A percentile compares a stretch with the other conserved stretches of the same genome.
Conservation (phyloP, 805 yeast genomes). For the Candida coquimbonensis region DNA sequence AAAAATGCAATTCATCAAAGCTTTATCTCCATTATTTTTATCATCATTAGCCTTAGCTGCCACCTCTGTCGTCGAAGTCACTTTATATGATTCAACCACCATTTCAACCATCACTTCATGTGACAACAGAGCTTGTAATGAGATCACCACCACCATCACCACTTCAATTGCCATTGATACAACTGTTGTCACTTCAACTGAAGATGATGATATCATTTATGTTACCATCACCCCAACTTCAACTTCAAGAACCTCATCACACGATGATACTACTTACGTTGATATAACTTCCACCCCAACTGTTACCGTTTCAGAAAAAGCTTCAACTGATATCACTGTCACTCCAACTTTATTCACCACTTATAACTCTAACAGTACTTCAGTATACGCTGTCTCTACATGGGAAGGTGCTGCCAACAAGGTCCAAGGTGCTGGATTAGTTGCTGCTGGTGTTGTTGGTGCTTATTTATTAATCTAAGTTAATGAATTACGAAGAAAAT, state of each 20-base stretch:
- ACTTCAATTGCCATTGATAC: slow-evolving; percentile 14
- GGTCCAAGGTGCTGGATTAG: slow-evolving; percentile 18
- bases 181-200: slow-evolving; percentile 16
- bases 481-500: neutral
- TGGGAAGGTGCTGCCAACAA: slow-evolving; percentile 20
- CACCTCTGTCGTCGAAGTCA: slow-evolving; percentile 16
- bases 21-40: slow-evolving; percentile 17
- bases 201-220: slow-evolving; percentile 12
- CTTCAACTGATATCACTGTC: slow-evolving; percentile 33
- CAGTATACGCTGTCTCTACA: slow-evolving; percentile 8
- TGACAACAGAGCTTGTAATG: slow-evolving; percentile 14
- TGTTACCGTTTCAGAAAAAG: slow-evolving; percentile 31
- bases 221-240: slow-evolving; percentile 15
- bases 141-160: slow-evolving; percentile 5
- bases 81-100: slow-evolving; percentile 12
- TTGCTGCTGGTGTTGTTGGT: slow-evolving; percentile 19
- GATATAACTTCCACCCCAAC: slow-evolving; percentile 32
- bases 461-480: slow-evolving; percentile 19
- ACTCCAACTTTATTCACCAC: slow-evolving; percentile 33
- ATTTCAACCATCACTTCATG: slow-evolving; percentile 25
- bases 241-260: slow-evolving; percentile 27
- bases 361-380: slow-evolving; percentile 17
- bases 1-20: slow-evolving; percentile 22
- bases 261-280: slow-evolving; percentile 34
- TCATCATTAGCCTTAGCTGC: slow-evolving; percentile 20